These are phyloP conservation scores for Chaetomiaceae sp. DNA, from an alignment of 2,329 filamentous ascomycete species.

Conservation along the genomic window DNA sequence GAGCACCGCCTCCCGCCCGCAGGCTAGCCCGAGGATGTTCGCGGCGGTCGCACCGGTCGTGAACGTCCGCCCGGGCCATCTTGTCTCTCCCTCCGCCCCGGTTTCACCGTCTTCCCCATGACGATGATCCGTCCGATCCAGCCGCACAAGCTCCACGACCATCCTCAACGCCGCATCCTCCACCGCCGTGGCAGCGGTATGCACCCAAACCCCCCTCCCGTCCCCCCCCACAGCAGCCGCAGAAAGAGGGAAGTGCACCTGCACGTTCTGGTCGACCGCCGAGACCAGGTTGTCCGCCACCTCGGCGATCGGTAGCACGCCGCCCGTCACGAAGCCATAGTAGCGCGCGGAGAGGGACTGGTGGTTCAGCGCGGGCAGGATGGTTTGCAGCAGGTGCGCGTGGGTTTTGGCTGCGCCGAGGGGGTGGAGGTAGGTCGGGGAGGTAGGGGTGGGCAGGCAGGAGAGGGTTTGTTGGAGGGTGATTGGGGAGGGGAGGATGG, in stretches of 20 bases:
- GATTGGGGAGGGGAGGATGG: slow-evolving; percentile 38
- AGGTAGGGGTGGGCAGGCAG: slow-evolving; percentile 34
- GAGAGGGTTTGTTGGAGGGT: slow-evolving; percentile 34
- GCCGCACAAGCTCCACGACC: slow-evolving; percentile 58
- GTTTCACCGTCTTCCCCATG: too few species aligned
- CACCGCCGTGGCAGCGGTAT: slow-evolving; percentile 69
- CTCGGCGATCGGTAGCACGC: slow-evolving; percentile 69
- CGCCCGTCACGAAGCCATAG: slow-evolving; percentile 86
- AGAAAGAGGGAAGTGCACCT: slow-evolving; percentile 65
- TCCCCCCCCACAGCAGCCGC: background rate
- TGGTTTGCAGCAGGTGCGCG: slow-evolving; percentile 39
- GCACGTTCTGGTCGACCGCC: slow-evolving; percentile 74
- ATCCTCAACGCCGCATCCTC: slow-evolving; percentile 68
- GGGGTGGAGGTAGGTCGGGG: slow-evolving; percentile 14
- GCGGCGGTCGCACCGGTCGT: slow-evolving; percentile 64
- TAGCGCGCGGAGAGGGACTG: slow-evolving; percentile 62
- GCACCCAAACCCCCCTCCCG: slow-evolving; percentile 27
- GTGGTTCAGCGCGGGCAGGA: slow-evolving; percentile 58
- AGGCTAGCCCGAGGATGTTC: slow-evolving; percentile 71
- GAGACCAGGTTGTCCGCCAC: slow-evolving; percentile 81
- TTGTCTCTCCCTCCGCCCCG: slow-evolving; percentile 36
- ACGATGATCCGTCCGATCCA: too few species aligned
- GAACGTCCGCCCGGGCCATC: slow-evolving; percentile 48
- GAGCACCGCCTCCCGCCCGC: slow-evolving; percentile 59
- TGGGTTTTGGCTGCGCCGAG: slow-evolving; percentile 27